These are phyloP conservation scores for Esteya vermicola DNA, from an alignment of 2,329 filamentous ascomycete genomes.

Conservation along the genomic window DNA sequence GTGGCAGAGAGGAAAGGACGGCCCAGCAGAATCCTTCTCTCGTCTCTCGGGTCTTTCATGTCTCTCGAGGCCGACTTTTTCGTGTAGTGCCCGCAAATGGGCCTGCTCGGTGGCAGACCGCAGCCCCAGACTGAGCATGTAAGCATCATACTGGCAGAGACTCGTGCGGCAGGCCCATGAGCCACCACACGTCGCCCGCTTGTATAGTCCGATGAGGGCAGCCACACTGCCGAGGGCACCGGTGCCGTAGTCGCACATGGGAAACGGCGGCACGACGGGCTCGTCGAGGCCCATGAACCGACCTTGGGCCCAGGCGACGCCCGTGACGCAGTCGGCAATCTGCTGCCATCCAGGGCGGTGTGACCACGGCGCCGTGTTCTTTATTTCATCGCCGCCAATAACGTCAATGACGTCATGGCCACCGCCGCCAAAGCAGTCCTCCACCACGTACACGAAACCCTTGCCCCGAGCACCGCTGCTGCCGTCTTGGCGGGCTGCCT, in stretches of 20 bases:
- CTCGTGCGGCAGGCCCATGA: conserved; percentile 52
- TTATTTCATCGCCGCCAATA: too few relatives aligned
- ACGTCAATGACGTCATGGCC: too few relatives aligned
- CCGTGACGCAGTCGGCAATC: conserved; percentile 40
- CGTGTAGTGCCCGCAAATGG: too few relatives aligned
- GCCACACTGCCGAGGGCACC: conserved; percentile 59
- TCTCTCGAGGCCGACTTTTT: too few relatives aligned
- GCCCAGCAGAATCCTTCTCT: not conserved
- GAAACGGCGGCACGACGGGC: conserved; percentile 51
- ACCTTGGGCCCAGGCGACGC: conserved; percentile 49
- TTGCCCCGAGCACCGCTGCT: conserved; percentile 23
- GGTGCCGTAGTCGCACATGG: conserved; percentile 54
- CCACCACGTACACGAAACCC: conserved; percentile 31
- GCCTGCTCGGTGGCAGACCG: too few relatives aligned
- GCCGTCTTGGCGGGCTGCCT: too few relatives aligned
- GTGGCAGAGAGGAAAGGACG: too few relatives aligned
- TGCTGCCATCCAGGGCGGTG: conserved; percentile 36
- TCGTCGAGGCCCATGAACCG: conserved; percentile 45
- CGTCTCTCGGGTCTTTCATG: not conserved
- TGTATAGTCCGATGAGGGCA: conserved; percentile 48
- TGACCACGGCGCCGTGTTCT: too few relatives aligned
- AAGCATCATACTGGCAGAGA: conserved; percentile 53
- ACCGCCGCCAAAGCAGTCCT: conserved; percentile 43
- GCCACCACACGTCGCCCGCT: conserved; percentile 46
- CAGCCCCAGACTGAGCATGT: too few relatives aligned